Percentiles rank a stretch among this genome's conserved stretches.
phyloP scores from a whole-genome alignment of 805 yeast species.

The Brettanomyces bruxellensis region DNA sequence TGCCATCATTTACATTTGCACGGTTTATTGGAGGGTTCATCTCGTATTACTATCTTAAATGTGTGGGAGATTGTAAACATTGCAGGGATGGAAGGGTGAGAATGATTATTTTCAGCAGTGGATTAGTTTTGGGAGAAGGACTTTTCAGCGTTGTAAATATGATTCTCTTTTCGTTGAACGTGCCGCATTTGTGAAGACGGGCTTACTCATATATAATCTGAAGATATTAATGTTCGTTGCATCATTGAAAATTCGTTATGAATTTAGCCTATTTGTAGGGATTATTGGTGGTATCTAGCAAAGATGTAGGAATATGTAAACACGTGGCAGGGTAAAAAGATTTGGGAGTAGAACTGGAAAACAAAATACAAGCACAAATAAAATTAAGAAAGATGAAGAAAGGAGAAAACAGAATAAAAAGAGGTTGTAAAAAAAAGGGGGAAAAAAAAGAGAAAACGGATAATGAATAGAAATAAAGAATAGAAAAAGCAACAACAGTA shows the following conservation, averaged over 20 bases:
- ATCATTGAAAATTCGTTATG: too few relatives aligned
- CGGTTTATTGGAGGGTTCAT: constrained; percentile 82
- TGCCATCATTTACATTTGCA: constrained; percentile 90
- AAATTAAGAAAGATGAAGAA: not conserved
- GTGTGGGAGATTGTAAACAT: constrained; percentile 8
- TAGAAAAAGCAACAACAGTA: too few relatives aligned
- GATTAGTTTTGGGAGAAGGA: constrained; percentile 92
- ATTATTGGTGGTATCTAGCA: not conserved
- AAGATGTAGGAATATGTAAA: not conserved
- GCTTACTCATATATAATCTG: too few relatives aligned
- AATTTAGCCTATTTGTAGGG: too few relatives aligned
- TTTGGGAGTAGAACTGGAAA: not conserved
- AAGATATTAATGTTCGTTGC: too few relatives aligned
- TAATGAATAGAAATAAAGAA: not conserved
- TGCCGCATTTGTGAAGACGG: constrained; percentile 41
- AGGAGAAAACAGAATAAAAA: not conserved
- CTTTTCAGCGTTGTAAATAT: constrained; percentile 74
- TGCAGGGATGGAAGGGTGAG: constrained; percentile 43
- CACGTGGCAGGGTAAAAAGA: not conserved
- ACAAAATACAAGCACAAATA: not conserved
- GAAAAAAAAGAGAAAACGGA: constrained; percentile 1
- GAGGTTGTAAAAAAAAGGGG: not conserved
- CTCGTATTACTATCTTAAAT: constrained; percentile 48
- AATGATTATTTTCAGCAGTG: constrained; percentile 84
- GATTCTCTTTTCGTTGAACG: constrained; percentile 60